A percentile compares a stretch with the other conserved stretches of the same genome.
These are phyloP conservation scores for Phialemonium atrogriseum DNA, from an alignment of 2,329 filamentous ascomycete species.

Conservation along the genomic window DNA sequence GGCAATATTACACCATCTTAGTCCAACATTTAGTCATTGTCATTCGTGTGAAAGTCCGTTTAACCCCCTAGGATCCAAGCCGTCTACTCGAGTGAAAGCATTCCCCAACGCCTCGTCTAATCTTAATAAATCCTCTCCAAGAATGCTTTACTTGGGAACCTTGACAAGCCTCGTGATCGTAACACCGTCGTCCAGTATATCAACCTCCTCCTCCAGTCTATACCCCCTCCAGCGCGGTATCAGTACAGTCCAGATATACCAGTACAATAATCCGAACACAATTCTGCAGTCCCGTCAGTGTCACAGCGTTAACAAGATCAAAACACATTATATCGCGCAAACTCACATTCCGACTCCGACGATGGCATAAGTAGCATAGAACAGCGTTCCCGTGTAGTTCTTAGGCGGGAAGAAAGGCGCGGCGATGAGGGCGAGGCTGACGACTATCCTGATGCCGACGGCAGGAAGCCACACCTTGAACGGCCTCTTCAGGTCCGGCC, in stretches of 20 bases:
- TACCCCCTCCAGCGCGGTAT: constrained; percentile 54
- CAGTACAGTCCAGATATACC: constrained; percentile 57
- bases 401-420: constrained; percentile 56
- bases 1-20: too few species aligned
- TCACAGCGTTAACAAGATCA: background rate
- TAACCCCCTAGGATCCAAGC: too few species aligned
- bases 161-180: constrained; percentile 50
- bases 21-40: too few species aligned
- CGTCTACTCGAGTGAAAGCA: too few species aligned
- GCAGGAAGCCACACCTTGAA: constrained; percentile 58
- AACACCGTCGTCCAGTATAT: constrained; percentile 57
- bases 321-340: background rate
- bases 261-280: constrained; percentile 52
- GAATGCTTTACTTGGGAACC: constrained; percentile 15
- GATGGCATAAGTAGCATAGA: constrained; percentile 46
- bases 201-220: constrained; percentile 51
- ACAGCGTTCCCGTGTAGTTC: constrained; percentile 35
- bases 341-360: constrained; percentile 46
- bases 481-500: constrained; percentile 52
- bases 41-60: too few species aligned
- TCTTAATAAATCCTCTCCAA: too few species aligned
- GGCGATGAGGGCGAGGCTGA: constrained; percentile 46
- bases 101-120: too few species aligned
- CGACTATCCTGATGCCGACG: constrained; percentile 43
- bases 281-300: constrained; percentile 31